phyloP scores from a whole-genome alignment of 768 basidiomycete species.

The Vararia minispora region DNA sequence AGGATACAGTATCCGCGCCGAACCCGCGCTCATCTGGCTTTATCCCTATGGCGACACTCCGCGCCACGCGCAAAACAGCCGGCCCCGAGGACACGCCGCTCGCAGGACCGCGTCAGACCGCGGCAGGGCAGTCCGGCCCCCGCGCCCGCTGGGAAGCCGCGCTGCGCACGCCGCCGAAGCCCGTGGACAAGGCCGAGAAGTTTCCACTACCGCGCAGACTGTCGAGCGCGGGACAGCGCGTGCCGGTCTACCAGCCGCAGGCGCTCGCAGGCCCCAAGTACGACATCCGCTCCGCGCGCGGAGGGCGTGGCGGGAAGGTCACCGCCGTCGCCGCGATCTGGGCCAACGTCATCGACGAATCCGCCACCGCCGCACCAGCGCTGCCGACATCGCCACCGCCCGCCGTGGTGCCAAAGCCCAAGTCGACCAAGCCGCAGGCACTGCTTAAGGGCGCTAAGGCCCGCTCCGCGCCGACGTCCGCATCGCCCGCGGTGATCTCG shows the following conservation, averaged over 20 bases:
- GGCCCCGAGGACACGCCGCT: constrained; percentile 3
- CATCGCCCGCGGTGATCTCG: constrained; percentile 29
- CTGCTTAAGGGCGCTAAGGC: neutral
- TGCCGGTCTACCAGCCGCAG: constrained; percentile 14
- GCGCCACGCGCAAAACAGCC: constrained; percentile 13
- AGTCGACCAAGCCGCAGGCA: neutral
- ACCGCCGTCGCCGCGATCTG: constrained; percentile 65
- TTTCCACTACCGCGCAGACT: no score
- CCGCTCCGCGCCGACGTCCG: constrained; percentile 5
- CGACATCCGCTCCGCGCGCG: constrained; percentile 65
- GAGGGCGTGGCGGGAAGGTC: constrained; percentile 67
- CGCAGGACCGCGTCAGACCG: neutral
- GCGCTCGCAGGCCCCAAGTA: constrained; percentile 48
- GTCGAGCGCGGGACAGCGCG: neutral
- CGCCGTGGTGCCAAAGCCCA: neutral
- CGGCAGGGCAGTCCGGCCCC: neutral
- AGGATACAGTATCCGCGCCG: constrained; percentile 28
- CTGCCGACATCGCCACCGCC: neutral
- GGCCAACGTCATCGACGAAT: constrained; percentile 28
- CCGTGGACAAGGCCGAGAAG: no score
- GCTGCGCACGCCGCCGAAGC: neutral
- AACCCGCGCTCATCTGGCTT: constrained; percentile 74
- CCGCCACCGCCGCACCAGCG: neutral
- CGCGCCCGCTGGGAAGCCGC: constrained; percentile 4
- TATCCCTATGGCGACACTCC: constrained; percentile 49